Evolutionary conservation across 805 yeast species (phyloP).

Genomic region (Henningerozyma blattae): DNA sequence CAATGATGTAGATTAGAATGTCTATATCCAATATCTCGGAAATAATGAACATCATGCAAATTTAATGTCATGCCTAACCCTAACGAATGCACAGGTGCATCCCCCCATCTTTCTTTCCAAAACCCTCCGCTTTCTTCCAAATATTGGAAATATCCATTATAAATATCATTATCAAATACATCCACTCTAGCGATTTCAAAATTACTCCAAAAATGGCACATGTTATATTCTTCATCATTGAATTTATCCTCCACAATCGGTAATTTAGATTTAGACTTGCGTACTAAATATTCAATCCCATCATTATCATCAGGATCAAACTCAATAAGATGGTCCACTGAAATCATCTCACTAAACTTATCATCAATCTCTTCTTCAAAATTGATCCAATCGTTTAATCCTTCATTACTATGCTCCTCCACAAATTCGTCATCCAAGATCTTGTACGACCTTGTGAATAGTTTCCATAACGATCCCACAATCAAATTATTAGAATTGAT

Average conservation of each 20-base stretch:
- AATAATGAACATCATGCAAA: slow-evolving; percentile 68
- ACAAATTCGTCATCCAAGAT: slow-evolving; percentile 25
- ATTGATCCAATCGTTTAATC: slow-evolving; percentile 19
- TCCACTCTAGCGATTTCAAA: slow-evolving; percentile 84
- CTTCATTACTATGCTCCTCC: no score
- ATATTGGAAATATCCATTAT: slow-evolving; percentile 53
- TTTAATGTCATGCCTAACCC: slow-evolving; percentile 71
- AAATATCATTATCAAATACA: slow-evolving; percentile 52
- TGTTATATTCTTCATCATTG: slow-evolving; percentile 56
- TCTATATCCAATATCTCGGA: slow-evolving; percentile 82
- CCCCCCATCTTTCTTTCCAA: slow-evolving; percentile 93
- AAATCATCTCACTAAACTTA: slow-evolving; percentile 20
- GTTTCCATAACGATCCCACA: slow-evolving; percentile 57
- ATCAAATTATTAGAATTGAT: slow-evolving; percentile 34
- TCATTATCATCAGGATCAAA: slow-evolving; percentile 11
- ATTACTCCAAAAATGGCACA: slow-evolving; percentile 88
- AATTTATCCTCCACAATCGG: slow-evolving; percentile 40
- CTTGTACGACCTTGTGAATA: slow-evolving; percentile 38
- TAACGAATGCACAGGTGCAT: slow-evolving; percentile 86
- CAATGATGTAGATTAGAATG: slow-evolving; percentile 79
- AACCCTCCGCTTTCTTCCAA: slow-evolving; percentile 73
- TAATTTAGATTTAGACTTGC: slow-evolving; percentile 23
- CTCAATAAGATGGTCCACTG: slow-evolving; percentile 22
- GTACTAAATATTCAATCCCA: slow-evolving; percentile 28
- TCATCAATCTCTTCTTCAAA: slow-evolving; percentile 13